Conservation (phyloP, 1,284 basidiomycete species). For the Ustilago curta region DNA sequence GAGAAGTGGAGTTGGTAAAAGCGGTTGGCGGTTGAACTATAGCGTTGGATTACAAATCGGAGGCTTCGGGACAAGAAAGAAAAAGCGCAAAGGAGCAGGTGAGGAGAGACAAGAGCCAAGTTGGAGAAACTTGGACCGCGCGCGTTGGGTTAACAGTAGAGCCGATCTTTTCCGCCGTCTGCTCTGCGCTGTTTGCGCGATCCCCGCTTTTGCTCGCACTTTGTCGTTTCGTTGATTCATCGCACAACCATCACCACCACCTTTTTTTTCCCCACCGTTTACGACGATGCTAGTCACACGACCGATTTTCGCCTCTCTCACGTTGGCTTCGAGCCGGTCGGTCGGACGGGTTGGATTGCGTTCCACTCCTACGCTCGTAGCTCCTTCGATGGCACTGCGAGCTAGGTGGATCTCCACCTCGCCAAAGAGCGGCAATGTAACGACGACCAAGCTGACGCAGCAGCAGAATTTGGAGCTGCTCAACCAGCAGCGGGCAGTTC, state of each 20-base stretch:
- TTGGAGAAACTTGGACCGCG: background rate
- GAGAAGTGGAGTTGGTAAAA: slow-evolving; percentile 10
- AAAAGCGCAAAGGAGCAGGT: background rate
- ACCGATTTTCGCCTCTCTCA: slow-evolving; percentile 20
- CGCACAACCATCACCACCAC: slow-evolving; percentile 5
- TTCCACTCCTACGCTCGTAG: slow-evolving; percentile 4
- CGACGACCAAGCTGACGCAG: slow-evolving; percentile 70
- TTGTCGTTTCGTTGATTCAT: too few species aligned
- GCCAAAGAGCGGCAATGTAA: background rate
- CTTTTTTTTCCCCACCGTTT: background rate
- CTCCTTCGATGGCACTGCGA: background rate
- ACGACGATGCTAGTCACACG: slow-evolving; percentile 37
- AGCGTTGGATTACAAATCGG: slow-evolving; percentile 47
- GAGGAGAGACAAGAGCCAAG: background rate
- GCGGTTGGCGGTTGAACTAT: slow-evolving; percentile 7
- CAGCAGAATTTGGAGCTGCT: slow-evolving; percentile 77
- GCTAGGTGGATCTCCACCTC: slow-evolving; percentile 7
- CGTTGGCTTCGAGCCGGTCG: slow-evolving; percentile 1
- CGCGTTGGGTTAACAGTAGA: too few species aligned
- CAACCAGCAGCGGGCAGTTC: slow-evolving; percentile 84
- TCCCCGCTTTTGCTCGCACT: too few species aligned
- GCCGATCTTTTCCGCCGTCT: slow-evolving; percentile 49
- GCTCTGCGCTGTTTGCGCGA: too few species aligned
- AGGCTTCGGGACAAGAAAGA: slow-evolving; percentile 21
- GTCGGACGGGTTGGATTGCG: slow-evolving; percentile 27